These are phyloP conservation scores for Pythium grandisporangium DNA, from an alignment of 352 stramenopile genomes.

Conservation along the genomic window DNA sequence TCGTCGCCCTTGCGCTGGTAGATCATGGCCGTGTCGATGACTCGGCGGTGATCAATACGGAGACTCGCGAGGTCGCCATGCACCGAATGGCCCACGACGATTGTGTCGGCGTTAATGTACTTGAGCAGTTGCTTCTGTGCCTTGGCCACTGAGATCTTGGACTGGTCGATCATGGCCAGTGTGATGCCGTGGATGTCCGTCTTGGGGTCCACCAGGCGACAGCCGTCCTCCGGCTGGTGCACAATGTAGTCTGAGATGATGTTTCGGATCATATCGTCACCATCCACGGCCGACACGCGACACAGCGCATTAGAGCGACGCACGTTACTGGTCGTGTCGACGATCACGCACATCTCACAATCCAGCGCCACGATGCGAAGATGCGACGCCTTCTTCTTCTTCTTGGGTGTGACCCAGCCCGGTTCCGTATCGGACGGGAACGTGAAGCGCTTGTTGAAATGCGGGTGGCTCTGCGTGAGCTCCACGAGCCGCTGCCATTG, in stretches of 20 bases:
- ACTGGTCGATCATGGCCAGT: constrained; percentile 48
- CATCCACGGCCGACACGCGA: constrained; percentile 74
- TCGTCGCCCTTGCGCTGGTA: constrained; percentile 48
- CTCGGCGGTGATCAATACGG: constrained; percentile 61
- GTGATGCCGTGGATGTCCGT: constrained; percentile 83
- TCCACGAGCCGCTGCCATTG: constrained; percentile 68
- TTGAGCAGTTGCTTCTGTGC: constrained; percentile 81
- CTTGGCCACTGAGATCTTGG: constrained; percentile 65
- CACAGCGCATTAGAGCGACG: constrained; percentile 54
- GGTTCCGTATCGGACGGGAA: constrained; percentile 28
- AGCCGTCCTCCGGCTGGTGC: constrained; percentile 60
- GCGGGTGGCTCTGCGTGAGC: constrained; percentile 46
- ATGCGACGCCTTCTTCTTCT: constrained; percentile 49
- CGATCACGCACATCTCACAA: constrained; percentile 84
- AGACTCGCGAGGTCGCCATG: constrained; percentile 66
- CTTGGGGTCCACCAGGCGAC: constrained; percentile 62
- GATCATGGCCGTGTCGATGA: constrained; percentile 81
- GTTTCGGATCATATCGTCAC: constrained; percentile 59
- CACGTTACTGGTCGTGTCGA: constrained; percentile 10
- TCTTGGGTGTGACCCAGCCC: constrained; percentile 50
- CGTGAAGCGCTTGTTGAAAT: constrained; percentile 46
- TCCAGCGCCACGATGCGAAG: constrained; percentile 72
- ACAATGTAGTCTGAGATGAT: constrained; percentile 78
- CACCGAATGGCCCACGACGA: constrained; percentile 77
- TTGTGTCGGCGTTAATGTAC: constrained; percentile 74